These are phyloP conservation scores for Yamadazyma epiphylla DNA, from an alignment of 1,139 yeast species.

Conservation along the genomic window DNA sequence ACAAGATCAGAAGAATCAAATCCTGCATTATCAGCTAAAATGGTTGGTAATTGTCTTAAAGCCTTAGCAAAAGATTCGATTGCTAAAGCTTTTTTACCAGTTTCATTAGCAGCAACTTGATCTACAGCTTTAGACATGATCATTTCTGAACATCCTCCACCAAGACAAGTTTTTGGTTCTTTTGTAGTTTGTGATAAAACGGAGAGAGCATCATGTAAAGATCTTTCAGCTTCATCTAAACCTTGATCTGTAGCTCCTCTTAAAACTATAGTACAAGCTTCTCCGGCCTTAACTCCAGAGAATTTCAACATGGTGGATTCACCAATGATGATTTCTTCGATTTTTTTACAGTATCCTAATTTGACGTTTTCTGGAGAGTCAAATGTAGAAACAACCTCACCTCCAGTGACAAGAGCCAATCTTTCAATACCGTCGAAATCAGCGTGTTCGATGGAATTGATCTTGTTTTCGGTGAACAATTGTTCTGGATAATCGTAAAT, in stretches of 20 bases:
- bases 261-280: constrained; percentile 93
- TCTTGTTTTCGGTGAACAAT: constrained; percentile 79
- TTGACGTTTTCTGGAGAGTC: constrained; percentile 85
- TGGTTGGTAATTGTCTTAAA: constrained; percentile 90
- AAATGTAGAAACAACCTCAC: constrained; percentile 96
- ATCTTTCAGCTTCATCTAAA: constrained; percentile 95
- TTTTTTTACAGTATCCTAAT: constrained; percentile 82
- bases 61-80: constrained; percentile 94
- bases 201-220: constrained; percentile 93
- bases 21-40: constrained; percentile 96
- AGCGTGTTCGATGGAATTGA: constrained; percentile 95
- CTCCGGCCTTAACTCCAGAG: constrained; percentile 92
- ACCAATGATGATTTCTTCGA: constrained; percentile 91
- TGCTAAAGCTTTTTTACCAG: constrained; percentile 92
- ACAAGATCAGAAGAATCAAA: constrained; percentile 91
- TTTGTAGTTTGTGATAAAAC: constrained; percentile 93
- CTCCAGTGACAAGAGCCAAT: constrained; percentile 94
- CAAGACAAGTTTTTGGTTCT: constrained; percentile 92
- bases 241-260: constrained; percentile 98
- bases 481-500: constrained; percentile 98
- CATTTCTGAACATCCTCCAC: constrained; percentile 99
- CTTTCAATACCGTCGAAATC: constrained; percentile 98
- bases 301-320: constrained; percentile 84
- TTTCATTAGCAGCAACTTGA: constrained; percentile 87
- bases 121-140: constrained; percentile 97